phyloP scores from a whole-genome alignment of 179 eudicot species.

The Beta lomatogona region DNA sequence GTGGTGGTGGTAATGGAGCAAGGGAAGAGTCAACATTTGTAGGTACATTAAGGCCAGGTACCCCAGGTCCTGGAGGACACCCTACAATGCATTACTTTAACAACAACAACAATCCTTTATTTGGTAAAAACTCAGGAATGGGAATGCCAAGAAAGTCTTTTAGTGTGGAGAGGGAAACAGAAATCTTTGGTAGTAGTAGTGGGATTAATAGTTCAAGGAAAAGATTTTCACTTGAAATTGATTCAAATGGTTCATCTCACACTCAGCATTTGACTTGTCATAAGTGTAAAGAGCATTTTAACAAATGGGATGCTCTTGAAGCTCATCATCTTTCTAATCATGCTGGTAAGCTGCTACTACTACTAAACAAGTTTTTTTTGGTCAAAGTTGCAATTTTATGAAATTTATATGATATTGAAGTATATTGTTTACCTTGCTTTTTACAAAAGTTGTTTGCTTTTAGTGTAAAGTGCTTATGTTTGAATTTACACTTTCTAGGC shows the following conservation, averaged over 20 bases:
- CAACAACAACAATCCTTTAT: constrained; percentile 21
- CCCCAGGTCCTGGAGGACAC: constrained; percentile 90
- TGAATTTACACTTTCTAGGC: constrained; percentile 19
- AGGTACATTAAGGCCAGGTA: constrained; percentile 86
- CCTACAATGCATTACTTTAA: constrained; percentile 73
- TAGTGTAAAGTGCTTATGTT: constrained; percentile 19
- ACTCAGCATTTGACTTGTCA: constrained; percentile 55
- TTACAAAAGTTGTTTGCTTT: constrained; percentile 9
- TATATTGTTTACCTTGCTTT: not conserved
- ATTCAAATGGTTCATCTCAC: constrained; percentile 36
- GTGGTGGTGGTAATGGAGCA: constrained; percentile 21
- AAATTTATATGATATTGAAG: not conserved
- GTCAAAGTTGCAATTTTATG: not conserved
- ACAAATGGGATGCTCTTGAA: constrained; percentile 88
- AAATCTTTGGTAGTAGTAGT: constrained; percentile 22
- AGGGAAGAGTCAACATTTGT: constrained; percentile 57
- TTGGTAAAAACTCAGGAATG: constrained; percentile 9
- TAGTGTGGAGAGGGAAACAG: constrained; percentile 39
- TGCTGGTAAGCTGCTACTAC: constrained; percentile 58
- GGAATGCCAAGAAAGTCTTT: constrained; percentile 42
- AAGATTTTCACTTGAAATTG: constrained; percentile 48
- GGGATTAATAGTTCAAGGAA: constrained; percentile 40
- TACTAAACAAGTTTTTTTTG: not conserved
- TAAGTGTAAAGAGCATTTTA: constrained; percentile 86
- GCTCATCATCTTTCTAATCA: constrained; percentile 95